Percentiles rank a stretch among this genome's conserved stretches.
Conservation (phyloP, 371 early-diverging fungal genomes). For the Mucor irregularis region DNA sequence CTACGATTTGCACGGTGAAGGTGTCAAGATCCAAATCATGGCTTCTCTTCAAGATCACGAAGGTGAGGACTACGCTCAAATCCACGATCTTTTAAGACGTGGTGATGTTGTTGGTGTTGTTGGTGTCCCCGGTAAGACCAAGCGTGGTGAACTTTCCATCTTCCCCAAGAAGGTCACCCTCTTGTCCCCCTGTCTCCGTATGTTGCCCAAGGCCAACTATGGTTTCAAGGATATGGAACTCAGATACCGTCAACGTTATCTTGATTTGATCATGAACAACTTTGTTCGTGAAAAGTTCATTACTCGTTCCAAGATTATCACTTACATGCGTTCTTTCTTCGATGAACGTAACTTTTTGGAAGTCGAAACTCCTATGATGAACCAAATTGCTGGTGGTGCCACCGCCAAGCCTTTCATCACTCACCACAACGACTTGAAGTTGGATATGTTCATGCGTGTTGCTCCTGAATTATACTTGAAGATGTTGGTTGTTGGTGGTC, state of each 20-base stretch:
- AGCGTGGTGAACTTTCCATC: constrained; percentile 97
- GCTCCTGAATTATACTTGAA: constrained; percentile 99
- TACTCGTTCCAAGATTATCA: constrained; percentile 90
- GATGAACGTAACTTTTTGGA: constrained; percentile 96
- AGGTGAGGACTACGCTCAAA: constrained; percentile 74
- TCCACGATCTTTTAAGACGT: constrained; percentile 85
- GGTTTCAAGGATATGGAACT: constrained; percentile 97
- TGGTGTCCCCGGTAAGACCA: constrained; percentile 93
- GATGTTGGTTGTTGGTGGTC: constrained; percentile 97
- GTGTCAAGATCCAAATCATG: constrained; percentile 94
- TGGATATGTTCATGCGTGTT: constrained; percentile 98
- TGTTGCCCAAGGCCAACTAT: constrained; percentile 95
- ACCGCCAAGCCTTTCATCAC: constrained; percentile 99
- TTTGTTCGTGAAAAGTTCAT: constrained; percentile 94
- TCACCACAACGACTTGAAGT: constrained; percentile 99
- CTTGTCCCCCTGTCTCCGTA: constrained; percentile 96
- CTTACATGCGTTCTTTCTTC: constrained; percentile 94
- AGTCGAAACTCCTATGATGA: constrained; percentile 99
- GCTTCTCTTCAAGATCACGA: constrained; percentile 82
- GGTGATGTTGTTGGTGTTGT: constrained; percentile 99
- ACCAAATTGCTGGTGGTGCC: constrained; percentile 99
- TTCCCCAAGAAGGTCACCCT: constrained; percentile 87
- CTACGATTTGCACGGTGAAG: constrained; percentile 95
- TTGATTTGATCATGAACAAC: constrained; percentile 99
- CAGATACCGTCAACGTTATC: constrained; percentile 98